These are phyloP conservation scores for Ogataea allantospora DNA, from an alignment of 805 yeast species.

Conservation along the genomic window DNA sequence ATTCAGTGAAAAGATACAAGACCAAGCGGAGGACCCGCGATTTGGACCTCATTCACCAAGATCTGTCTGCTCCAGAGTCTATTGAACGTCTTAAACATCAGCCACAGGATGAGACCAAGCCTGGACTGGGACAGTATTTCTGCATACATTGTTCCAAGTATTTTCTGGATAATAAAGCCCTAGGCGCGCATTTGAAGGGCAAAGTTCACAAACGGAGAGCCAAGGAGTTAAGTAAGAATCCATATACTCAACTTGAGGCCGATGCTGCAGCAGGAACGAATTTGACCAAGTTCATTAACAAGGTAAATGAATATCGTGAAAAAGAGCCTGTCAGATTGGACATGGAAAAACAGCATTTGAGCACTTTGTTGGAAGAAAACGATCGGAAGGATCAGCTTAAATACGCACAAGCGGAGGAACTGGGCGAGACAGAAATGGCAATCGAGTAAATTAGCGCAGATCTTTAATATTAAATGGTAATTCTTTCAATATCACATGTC, in stretches of 20 bases:
- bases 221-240: slow-evolving; percentile 69
- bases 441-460: slow-evolving; percentile 35
- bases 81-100: slow-evolving; percentile 71
- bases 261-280: slow-evolving; percentile 88
- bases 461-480: slow-evolving; percentile 51
- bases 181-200: slow-evolving; percentile 67
- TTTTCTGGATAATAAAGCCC: slow-evolving; percentile 73
- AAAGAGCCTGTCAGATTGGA: slow-evolving; percentile 46
- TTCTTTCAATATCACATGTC: slow-evolving; percentile 50
- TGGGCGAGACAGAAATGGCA: slow-evolving; percentile 20
- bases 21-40: slow-evolving; percentile 87
- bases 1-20: slow-evolving; percentile 81
- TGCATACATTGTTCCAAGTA: slow-evolving; percentile 94
- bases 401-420: slow-evolving; percentile 17
- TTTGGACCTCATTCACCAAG: slow-evolving; percentile 77
- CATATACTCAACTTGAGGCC: slow-evolving; percentile 84
- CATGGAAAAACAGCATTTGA: slow-evolving; percentile 39
- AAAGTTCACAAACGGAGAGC: slow-evolving; percentile 87
- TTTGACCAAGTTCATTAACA: slow-evolving; percentile 60
- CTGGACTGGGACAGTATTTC: slow-evolving; percentile 93
- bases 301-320: slow-evolving; percentile 57
- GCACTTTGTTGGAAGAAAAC: slow-evolving; percentile 30
- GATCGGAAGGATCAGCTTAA: slow-evolving; percentile 32
- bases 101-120: slow-evolving; percentile 81
- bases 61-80: slow-evolving; percentile 62